Conservation (phyloP, 345 rosid species). For the Laguncularia racemosa region DNA sequence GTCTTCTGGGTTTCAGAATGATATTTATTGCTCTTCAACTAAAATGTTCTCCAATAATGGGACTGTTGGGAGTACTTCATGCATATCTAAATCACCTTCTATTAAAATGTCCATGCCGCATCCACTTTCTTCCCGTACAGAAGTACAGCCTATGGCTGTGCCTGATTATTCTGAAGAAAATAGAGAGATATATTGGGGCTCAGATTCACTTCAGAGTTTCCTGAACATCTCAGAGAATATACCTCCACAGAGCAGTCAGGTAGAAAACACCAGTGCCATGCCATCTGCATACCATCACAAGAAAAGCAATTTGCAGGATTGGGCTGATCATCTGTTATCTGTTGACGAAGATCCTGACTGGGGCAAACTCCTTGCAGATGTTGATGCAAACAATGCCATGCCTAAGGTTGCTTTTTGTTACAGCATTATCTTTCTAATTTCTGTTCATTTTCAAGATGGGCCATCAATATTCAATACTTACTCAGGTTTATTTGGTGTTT, state of each 20-base stretch:
- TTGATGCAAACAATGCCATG: slow-evolving; percentile 29
- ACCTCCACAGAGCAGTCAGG: slow-evolving; percentile 30
- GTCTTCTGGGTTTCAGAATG: slow-evolving; percentile 22
- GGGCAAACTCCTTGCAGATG: slow-evolving; percentile 56
- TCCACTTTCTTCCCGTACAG: slow-evolving; percentile 22
- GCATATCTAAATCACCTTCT: slow-evolving; percentile 26
- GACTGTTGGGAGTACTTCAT: no score
- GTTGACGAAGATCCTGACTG: slow-evolving; percentile 65
- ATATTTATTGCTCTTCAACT: slow-evolving; percentile 23
- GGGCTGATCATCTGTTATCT: slow-evolving; percentile 61
- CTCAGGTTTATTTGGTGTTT: slow-evolving; percentile 21
- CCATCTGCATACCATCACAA: slow-evolving; percentile 29
- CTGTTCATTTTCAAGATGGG: not conserved
- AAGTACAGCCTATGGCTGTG: slow-evolving; percentile 22
- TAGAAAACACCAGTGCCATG: slow-evolving; percentile 34
- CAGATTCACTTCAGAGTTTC: slow-evolving; percentile 42
- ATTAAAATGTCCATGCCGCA: slow-evolving; percentile 19
- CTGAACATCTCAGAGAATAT: slow-evolving; percentile 40
- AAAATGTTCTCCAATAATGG: no score
- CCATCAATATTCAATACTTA: slow-evolving; percentile 14
- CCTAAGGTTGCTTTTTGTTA: slow-evolving; percentile 40
- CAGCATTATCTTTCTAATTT: slow-evolving; percentile 3
- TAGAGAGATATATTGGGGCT: slow-evolving; percentile 42
- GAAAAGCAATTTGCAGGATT: slow-evolving; percentile 52
- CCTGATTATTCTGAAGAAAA: slow-evolving; percentile 29